phyloP scores from a whole-genome alignment of 345 rosid genomes.

The Hypericum perforatum region DNA sequence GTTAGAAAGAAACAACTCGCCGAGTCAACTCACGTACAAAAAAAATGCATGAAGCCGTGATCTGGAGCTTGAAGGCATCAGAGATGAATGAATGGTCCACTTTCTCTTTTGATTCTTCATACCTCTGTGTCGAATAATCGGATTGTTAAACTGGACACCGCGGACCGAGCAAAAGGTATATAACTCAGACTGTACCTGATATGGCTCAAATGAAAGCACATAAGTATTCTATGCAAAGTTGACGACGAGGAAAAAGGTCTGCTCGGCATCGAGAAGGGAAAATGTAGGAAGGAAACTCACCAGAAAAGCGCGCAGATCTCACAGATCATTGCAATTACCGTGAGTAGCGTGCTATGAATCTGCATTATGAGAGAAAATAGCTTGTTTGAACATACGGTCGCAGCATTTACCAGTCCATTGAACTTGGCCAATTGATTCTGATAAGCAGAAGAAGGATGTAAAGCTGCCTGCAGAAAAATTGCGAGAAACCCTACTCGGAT shows the following conservation, averaged over 20 bases:
- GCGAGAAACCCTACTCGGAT: too few species aligned
- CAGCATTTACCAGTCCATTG: background rate
- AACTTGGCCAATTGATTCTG: too few species aligned
- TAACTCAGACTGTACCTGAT: conserved; percentile 92
- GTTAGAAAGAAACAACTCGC: too few species aligned
- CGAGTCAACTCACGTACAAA: too few species aligned
- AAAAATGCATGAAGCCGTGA: background rate
- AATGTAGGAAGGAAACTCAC: conserved; percentile 30
- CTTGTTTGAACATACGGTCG: background rate
- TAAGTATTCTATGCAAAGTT: conserved; percentile 5
- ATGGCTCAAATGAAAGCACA: conserved; percentile 14
- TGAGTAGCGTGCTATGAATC: conserved; percentile 76
- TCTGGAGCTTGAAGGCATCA: background rate
- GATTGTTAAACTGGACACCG: conserved; percentile 68
- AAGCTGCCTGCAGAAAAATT: too few species aligned
- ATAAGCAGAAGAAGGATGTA: too few species aligned
- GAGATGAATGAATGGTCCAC: background rate
- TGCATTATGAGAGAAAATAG: conserved; percentile 26
- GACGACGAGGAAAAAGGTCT: too few species aligned
- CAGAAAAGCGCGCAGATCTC: conserved; percentile 85
- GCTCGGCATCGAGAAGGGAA: background rate
- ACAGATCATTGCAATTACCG: conserved; percentile 59
- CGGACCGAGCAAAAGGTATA: conserved; percentile 76
- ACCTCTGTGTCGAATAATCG: conserved; percentile 82
- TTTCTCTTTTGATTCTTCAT: conserved; percentile 14